Conservation (phyloP, 805 yeast genomes). For the Candida awuae region DNA sequence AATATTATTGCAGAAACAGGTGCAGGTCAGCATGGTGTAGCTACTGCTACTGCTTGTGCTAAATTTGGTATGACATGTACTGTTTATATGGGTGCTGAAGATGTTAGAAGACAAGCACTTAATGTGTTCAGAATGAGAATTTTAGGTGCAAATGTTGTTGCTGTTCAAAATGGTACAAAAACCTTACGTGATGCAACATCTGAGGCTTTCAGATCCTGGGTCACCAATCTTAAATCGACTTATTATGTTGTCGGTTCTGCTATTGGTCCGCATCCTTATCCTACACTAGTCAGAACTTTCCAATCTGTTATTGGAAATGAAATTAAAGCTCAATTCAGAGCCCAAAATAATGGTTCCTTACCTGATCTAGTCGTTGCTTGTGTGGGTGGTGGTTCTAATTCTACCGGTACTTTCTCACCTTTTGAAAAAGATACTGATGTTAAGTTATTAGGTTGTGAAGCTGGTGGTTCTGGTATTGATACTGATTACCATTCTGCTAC, state of each 20-base stretch:
- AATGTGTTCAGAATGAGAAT: constrained; percentile 97
- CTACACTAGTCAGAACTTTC: constrained; percentile 95
- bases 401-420: constrained; percentile 92
- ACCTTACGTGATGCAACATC: constrained; percentile 97
- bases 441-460: constrained; percentile 87
- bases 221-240: constrained; percentile 72
- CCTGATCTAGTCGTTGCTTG: constrained; percentile 97
- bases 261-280: constrained; percentile 99
- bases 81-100: constrained; percentile 98
- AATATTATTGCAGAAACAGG: constrained; percentile 85
- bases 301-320: constrained; percentile 95
- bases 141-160: constrained; percentile 89
- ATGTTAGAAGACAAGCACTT: constrained; percentile 95
- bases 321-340: constrained; percentile 83
- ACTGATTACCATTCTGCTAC: constrained; percentile 92
- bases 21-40: constrained; percentile 92
- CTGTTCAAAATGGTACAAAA: constrained; percentile 90
- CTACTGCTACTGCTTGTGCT: constrained; percentile 89
- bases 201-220: constrained; percentile 96
- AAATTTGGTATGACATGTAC: constrained; percentile 89
- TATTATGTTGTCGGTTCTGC: constrained; percentile 98
- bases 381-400: constrained; percentile 98
- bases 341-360: constrained; percentile 67
- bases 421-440: constrained; percentile 78
- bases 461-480: constrained; percentile 96